These are phyloP conservation scores for Quercus robur DNA, from an alignment of 306 rosid genomes.

Conservation along the genomic window DNA sequence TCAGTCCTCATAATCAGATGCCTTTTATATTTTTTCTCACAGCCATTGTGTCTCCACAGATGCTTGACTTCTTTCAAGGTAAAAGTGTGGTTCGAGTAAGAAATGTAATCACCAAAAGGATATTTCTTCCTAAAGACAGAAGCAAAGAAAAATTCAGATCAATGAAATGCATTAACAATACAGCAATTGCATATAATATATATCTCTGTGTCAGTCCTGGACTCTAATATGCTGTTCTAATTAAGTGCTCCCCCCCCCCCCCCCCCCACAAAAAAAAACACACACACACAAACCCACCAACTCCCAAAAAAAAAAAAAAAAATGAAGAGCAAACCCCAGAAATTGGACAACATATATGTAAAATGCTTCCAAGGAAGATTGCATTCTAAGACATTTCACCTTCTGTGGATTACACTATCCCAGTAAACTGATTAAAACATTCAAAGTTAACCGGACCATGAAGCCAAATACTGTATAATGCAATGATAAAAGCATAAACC, in stretches of 20 bases:
- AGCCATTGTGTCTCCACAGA: constrained; percentile 82
- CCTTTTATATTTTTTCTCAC: constrained; percentile 62
- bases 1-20: constrained; percentile 80
- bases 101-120: constrained; percentile 85
- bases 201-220: not conserved
- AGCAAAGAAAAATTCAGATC: constrained; percentile 24
- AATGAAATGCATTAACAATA: not conserved
- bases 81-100: constrained; percentile 73
- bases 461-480: not conserved
- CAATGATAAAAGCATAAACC: not conserved
- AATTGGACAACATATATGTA: not conserved
- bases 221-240: not conserved
- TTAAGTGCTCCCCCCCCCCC: no score
- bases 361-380: not conserved
- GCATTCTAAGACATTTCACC: not conserved
- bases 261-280: no score
- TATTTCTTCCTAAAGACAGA: constrained; percentile 68
- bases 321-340: not conserved
- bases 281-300: no score
- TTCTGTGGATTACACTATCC: not conserved
- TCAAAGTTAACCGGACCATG: not conserved
- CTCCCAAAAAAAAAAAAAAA: not conserved
- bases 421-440: not conserved
- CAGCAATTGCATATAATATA: not conserved
- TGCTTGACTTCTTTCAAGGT: constrained; percentile 89